These are phyloP conservation scores for Ilyonectria destructans DNA, from an alignment of 2,329 filamentous ascomycete species.

Conservation along the genomic window DNA sequence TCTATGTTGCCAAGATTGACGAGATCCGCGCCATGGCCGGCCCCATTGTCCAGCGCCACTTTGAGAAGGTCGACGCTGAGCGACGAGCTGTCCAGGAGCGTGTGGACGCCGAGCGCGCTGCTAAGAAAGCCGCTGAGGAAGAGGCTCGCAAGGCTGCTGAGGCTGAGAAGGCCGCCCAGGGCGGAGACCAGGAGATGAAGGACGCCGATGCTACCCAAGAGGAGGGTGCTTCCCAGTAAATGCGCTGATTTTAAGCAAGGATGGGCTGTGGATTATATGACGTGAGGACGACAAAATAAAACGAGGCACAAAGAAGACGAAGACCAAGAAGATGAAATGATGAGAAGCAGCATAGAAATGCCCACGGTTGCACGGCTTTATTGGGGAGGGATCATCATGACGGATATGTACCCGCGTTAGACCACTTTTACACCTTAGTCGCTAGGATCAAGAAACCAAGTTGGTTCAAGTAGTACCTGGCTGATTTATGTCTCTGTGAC, in stretches of 20 bases:
- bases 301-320: slow-evolving; percentile 34
- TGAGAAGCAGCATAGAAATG: slow-evolving; percentile 33
- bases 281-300: slow-evolving; percentile 47
- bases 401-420: slow-evolving; percentile 52
- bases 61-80: slow-evolving; percentile 93
- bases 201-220: slow-evolving; percentile 72
- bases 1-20: slow-evolving; percentile 95
- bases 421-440: slow-evolving; percentile 51
- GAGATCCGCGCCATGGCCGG: slow-evolving; percentile 93
- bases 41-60: slow-evolving; percentile 93
- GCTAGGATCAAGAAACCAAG: slow-evolving; percentile 48
- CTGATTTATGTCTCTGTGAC: not conserved
- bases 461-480: slow-evolving; percentile 40
- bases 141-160: slow-evolving; percentile 70
- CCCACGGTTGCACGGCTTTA: slow-evolving; percentile 48
- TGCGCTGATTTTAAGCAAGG: slow-evolving; percentile 22
- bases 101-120: slow-evolving; percentile 83
- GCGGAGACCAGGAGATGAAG: slow-evolving; percentile 75
- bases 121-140: slow-evolving; percentile 77
- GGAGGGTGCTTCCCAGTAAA: slow-evolving; percentile 63
- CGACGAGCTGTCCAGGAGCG: slow-evolving; percentile 84
- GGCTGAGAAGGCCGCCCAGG: slow-evolving; percentile 65
- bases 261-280: slow-evolving; percentile 38
- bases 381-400: slow-evolving; percentile 50
- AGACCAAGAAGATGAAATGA: slow-evolving; percentile 34